Percentiles rank a stretch among this genome's conserved stretches.
These are phyloP conservation scores for Raffaelea arxii DNA, from an alignment of 2,329 filamentous ascomycete genomes.

Conservation along the genomic window DNA sequence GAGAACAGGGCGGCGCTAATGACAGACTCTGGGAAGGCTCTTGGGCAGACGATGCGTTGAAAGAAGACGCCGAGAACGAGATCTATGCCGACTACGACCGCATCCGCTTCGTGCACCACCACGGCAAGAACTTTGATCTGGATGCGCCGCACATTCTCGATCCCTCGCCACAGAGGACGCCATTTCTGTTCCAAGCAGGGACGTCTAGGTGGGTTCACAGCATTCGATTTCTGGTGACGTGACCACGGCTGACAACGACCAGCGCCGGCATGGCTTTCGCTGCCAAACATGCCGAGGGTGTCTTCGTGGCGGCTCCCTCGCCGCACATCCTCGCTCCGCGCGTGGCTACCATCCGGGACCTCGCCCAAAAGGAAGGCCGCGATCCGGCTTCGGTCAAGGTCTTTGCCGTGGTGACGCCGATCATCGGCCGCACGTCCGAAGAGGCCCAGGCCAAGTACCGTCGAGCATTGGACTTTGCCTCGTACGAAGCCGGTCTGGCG, in stretches of 20 bases:
- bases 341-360: constrained; percentile 9
- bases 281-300: constrained; percentile 12
- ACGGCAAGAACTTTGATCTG: neutral
- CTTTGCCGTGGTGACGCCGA: constrained; percentile 11
- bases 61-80: neutral
- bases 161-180: constrained; percentile 9
- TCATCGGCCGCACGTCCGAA: constrained; percentile 12
- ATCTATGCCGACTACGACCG: neutral
- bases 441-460: constrained; percentile 14
- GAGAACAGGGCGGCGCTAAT: too few relatives aligned
- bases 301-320: constrained; percentile 3
- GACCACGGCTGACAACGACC: neutral
- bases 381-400: constrained; percentile 12
- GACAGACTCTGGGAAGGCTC: constrained; percentile 7
- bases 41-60: constrained; percentile 6
- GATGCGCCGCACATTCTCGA: constrained; percentile 2
- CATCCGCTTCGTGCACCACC: neutral
- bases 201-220: constrained; percentile 7
- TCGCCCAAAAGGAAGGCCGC: constrained; percentile 9
- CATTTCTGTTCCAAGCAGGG: constrained; percentile 13
- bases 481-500: constrained; percentile 12
- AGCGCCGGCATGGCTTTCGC: constrained; percentile 12
- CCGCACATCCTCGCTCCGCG: neutral
- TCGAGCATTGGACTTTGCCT: constrained; percentile 9
- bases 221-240: too few relatives aligned